phyloP scores from a whole-genome alignment of 495 filamentous ascomycete genomes.

The Amniculicola lignicola region DNA sequence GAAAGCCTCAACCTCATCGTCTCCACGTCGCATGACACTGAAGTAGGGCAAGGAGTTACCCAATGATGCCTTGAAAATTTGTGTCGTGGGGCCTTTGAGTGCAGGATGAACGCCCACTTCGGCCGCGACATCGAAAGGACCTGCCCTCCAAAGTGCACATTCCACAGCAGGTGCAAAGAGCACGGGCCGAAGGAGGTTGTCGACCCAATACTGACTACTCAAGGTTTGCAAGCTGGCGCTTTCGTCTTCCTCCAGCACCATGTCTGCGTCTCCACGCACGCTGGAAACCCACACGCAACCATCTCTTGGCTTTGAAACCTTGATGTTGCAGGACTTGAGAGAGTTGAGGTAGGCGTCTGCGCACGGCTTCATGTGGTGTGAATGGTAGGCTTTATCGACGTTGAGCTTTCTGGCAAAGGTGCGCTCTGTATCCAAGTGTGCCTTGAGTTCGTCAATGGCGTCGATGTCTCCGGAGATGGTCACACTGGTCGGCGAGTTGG shows the following conservation, averaged over 20 bases:
- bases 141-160: not conserved
- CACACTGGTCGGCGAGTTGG: conserved; percentile 8
- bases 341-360: conserved; percentile 3
- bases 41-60: not conserved
- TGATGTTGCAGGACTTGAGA: not conserved
- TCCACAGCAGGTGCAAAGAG: conserved; percentile 54
- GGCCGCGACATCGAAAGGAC: conserved; percentile 11
- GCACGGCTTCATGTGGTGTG: conserved; percentile 15
- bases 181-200: conserved; percentile 30
- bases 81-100: conserved; percentile 33
- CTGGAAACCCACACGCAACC: conserved; percentile 43
- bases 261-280: conserved; percentile 35
- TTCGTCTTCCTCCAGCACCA: not conserved
- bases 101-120: conserved; percentile 40
- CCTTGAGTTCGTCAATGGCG: conserved; percentile 4
- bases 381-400: conserved; percentile 21
- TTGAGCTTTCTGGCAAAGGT: conserved; percentile 13
- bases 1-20: not conserved
- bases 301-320: not conserved
- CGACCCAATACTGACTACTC: conserved; percentile 19
- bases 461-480: conserved; percentile 15
- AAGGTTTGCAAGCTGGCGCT: conserved; percentile 32
- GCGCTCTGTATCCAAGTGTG: not conserved
- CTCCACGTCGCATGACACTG: not conserved
- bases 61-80: conserved; percentile 7